Evolutionary conservation across 2,329 filamentous ascomycete species (phyloP), one percentile per base, ranked within the genome.

Genomic region (Colletotrichum filicis): DNA sequence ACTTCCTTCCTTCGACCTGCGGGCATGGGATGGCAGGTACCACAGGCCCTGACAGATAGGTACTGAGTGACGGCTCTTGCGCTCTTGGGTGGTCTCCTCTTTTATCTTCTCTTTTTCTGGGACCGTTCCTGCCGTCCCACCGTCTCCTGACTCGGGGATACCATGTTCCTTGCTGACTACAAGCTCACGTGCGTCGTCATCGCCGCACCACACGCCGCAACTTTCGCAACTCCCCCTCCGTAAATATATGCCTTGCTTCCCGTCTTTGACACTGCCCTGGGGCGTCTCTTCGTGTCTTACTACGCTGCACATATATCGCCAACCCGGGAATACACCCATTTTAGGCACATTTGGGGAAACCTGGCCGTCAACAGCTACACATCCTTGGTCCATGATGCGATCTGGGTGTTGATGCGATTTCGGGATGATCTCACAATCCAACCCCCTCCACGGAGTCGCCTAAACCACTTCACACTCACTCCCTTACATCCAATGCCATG

Each of bases 131-230:
- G 32, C 32, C 32, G 42, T 35, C 24, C 66, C 67, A 65, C 60
- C 56, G 5, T 9, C 46, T 55, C 55, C 70, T 73, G 70, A 66
- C 66, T 70, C 66, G 56, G 60, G 28, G 16, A 8, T 14, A 11
- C 61, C 35, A 37, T 46, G 42, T 46, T 46, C 35, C 42, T 46
- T 46, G 42, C 42, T 46, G 42, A 46, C 42, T 52, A 46, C 42
- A n/a, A 46, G 9, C 42, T 58, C 66, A 63, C 32, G 60, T 58
- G 62, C 46, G 32, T 67, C 55, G 35, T 46, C 22, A 52, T 37
- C 32, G 26, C 57, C 66, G 66, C 28, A 55, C 42, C 16, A 3
- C 32, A 32, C 32, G 32, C 32, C 32, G 32, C 32, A 32, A 32
- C 32, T 32, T 32, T 32, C 32, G 19, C n/a, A 9, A 58, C 49